Evolutionary conservation across 352 stramenopile genomes (phyloP), one percentile per base, ranked within the genome.

Genomic region (Pythium chondricola): DNA sequence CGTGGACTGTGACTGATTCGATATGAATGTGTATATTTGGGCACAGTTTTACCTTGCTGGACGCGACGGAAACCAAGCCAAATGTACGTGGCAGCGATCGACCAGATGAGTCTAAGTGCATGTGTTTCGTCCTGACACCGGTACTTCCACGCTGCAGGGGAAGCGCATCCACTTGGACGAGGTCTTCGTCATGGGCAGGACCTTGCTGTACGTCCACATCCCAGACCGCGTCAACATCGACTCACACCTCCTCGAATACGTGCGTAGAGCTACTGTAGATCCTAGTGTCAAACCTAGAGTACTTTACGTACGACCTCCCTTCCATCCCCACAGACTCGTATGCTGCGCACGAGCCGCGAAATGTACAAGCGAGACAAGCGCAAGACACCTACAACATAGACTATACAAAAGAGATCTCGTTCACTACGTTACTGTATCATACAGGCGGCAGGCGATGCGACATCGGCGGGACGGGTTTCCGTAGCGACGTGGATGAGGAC

Each of bases 171-270:
- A 62, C 50, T 69, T 94, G 39, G 83, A 94, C 36, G 83, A 94
- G 36, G 74, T 94, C 17, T 94, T 93, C 26, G 79, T 94, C 45
- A 94, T 94, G 80, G 83, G 83, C 43, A 82, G 81, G 33, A 92
- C 76, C 11, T 72, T 94, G 43, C 58, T 94, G 10, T 94, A 83
- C 52, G 83, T 94, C 17, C 80, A 94, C 60, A 92, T 94, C 25
- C 83, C 83, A 4, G 79, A 94, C 58, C 72, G 76, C 13, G 88
- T 93, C 65, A 87, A 90, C 64, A 74, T 92, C 55, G 72, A 73
- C 21, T 69, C 79, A 43, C 78, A 88, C 37, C 73, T 89, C 24
- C 71, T 81, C 47, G 72, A 93, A 73, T 89, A 91, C 38, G 79
- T 89, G 58, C 37, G 69, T 67, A 17, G 14, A 48, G 16, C 9